These are phyloP conservation scores for Penicillium frequentans DNA, from an alignment of 2,329 filamentous ascomycete genomes.

Conservation along the genomic window DNA sequence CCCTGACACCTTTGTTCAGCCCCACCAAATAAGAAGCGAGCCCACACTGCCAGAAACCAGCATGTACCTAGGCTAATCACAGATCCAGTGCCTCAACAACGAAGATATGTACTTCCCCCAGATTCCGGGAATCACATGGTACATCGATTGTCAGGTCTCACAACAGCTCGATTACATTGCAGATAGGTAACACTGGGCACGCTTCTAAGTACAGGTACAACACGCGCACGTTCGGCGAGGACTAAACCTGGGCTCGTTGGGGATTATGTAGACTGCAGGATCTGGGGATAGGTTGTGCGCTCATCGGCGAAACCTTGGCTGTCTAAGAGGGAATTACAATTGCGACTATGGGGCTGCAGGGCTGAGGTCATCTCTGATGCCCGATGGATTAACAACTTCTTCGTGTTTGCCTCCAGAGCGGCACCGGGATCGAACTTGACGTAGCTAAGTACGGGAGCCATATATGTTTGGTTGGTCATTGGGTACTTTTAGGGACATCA, in stretches of 20 bases:
- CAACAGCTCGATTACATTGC: neutral
- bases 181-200: neutral
- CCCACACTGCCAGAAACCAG: neutral
- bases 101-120: neutral
- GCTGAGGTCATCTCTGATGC: slow-evolving; percentile 4
- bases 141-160: neutral
- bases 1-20: neutral
- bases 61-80: neutral
- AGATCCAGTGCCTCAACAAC: neutral
- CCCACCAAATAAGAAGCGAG: neutral
- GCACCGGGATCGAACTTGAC: neutral
- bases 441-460: neutral
- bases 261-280: neutral
- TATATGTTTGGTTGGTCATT: neutral
- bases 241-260: neutral
- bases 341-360: slow-evolving; percentile 5
- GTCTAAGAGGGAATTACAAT: neutral
- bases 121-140: neutral
- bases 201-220: neutral
- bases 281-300: neutral
- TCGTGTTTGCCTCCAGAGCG: too few species aligned
- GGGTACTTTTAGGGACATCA: neutral
- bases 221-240: neutral
- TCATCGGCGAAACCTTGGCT: neutral
- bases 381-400: neutral